phyloP scores from a whole-genome alignment of 345 rosid species.

The Hirschfeldia incana region DNA sequence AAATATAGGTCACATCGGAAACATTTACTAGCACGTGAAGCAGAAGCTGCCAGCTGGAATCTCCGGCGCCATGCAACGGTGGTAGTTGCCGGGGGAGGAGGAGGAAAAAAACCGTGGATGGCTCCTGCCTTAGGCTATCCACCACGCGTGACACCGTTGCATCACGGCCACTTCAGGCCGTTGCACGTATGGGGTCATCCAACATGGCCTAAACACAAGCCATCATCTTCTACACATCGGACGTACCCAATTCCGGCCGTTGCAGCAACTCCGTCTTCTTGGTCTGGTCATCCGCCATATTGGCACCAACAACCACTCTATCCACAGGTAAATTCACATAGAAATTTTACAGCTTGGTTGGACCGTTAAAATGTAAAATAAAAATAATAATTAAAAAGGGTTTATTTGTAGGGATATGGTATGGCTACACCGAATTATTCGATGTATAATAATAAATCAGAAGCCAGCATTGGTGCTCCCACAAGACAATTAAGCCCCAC shows the following conservation, averaged over 20 bases:
- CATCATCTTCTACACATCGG: slow-evolving; percentile 43
- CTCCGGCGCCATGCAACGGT: slow-evolving; percentile 67
- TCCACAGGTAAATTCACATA: slow-evolving; percentile 33
- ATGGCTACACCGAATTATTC: slow-evolving; percentile 30
- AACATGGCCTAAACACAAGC: slow-evolving; percentile 71
- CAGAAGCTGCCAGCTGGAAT: slow-evolving; percentile 80
- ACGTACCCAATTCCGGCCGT: slow-evolving; percentile 34
- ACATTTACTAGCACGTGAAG: slow-evolving; percentile 81
- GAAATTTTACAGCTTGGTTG: not conserved
- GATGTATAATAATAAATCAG: slow-evolving; percentile 24
- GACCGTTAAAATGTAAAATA: not conserved
- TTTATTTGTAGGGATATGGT: slow-evolving; percentile 35
- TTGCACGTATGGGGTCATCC: slow-evolving; percentile 98
- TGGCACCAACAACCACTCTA: slow-evolving; percentile 61
- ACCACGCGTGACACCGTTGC: slow-evolving; percentile 48
- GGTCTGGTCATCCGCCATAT: slow-evolving; percentile 51
- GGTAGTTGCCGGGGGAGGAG: slow-evolving; percentile 38
- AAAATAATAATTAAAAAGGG: not conserved
- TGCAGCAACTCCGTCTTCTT: slow-evolving; percentile 43
- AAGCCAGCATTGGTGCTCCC: slow-evolving; percentile 45
- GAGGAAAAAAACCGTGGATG: slow-evolving; percentile 53
- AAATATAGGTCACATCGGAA: slow-evolving; percentile 90
- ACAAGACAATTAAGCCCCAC: slow-evolving; percentile 44
- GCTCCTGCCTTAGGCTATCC: slow-evolving; percentile 82
- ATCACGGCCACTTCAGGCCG: slow-evolving; percentile 59